These are phyloP conservation scores for Seiridium cupressi DNA, from an alignment of 2,329 filamentous ascomycete genomes.

Conservation along the genomic window DNA sequence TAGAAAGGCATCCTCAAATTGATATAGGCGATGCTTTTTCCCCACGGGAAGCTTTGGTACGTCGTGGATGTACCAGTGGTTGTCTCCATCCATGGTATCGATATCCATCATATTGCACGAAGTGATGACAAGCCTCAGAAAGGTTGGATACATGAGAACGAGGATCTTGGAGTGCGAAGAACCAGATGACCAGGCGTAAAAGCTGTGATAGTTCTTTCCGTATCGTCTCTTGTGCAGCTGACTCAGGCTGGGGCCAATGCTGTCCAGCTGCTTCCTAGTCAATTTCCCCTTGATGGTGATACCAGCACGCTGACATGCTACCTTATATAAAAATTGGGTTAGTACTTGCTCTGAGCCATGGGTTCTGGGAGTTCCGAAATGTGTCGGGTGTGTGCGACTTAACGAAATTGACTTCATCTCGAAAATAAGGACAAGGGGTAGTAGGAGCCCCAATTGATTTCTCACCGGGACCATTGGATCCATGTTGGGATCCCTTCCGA, in stretches of 20 bases:
- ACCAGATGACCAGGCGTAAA: conserved; percentile 18
- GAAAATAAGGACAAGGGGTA: no score
- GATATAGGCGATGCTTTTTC: not conserved
- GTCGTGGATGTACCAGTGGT: conserved; percentile 27
- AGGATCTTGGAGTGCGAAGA: conserved; percentile 22
- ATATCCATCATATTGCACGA: conserved; percentile 25
- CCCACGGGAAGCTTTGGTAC: conserved; percentile 11
- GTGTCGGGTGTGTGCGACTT: no score
- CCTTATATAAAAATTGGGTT: no score
- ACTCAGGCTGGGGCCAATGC: conserved; percentile 1
- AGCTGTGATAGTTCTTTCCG: conserved; percentile 20
- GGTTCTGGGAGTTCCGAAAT: no score
- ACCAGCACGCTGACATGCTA: conserved; percentile 10
- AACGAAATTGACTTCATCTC: no score
- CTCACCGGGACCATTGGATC: not conserved
- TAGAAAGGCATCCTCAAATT: not conserved
- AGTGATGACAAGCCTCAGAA: conserved; percentile 22
- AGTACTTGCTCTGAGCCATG: no score
- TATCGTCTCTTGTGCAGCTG: conserved; percentile 13
- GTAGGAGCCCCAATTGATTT: no score
- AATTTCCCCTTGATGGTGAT: conserved; percentile 14
- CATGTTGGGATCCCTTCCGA: not conserved
- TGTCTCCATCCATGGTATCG: conserved; percentile 21
- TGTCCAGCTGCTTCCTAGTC: not conserved
- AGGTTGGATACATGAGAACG: conserved; percentile 18